Evolutionary conservation across 805 yeast genomes (phyloP).

Genomic region (Lachancea sp.): DNA sequence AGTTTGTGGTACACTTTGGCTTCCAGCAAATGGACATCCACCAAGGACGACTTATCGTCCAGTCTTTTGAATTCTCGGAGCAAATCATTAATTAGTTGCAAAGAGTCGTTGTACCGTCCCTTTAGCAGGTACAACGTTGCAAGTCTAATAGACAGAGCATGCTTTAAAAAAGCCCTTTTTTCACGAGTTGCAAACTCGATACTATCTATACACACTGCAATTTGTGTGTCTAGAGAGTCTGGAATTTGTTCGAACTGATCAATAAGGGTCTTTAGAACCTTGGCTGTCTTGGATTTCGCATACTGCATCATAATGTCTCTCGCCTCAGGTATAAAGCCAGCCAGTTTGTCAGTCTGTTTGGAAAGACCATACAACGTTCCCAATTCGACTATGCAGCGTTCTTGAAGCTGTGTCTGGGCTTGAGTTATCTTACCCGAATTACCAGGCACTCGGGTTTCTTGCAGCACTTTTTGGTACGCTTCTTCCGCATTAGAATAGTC

Average conservation of each 20-base stretch:
- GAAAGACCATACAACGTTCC: constrained; percentile 61
- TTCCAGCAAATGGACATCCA: constrained; percentile 91
- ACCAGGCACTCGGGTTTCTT: constrained; percentile 34
- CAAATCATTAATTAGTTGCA: constrained; percentile 63
- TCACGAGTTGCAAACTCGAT: constrained; percentile 82
- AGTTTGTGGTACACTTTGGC: constrained; percentile 85
- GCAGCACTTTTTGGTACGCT: constrained; percentile 48
- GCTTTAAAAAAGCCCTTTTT: constrained; percentile 83
- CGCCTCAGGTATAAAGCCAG: constrained; percentile 57
- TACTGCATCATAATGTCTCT: constrained; percentile 65
- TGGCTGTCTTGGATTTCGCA: constrained; percentile 94
- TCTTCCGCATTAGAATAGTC: constrained; percentile 54
- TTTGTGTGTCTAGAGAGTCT: constrained; percentile 60
- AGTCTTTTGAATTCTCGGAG: constrained; percentile 83
- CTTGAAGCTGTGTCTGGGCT: constrained; percentile 39
- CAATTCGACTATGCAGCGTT: constrained; percentile 64
- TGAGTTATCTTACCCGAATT: constrained; percentile 30
- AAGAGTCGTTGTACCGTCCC: constrained; percentile 58
- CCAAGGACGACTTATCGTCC: constrained; percentile 92
- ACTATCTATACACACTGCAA: constrained; percentile 65
- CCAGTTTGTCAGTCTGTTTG: constrained; percentile 45
- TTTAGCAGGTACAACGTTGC: constrained; percentile 68
- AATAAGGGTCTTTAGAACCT: constrained; percentile 73
- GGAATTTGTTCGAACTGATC: constrained; percentile 67
- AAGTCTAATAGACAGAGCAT: constrained; percentile 77